Base-by-base conservation (phyloP, 257 asterid genomes). In the Solanum microdontum region DNA sequence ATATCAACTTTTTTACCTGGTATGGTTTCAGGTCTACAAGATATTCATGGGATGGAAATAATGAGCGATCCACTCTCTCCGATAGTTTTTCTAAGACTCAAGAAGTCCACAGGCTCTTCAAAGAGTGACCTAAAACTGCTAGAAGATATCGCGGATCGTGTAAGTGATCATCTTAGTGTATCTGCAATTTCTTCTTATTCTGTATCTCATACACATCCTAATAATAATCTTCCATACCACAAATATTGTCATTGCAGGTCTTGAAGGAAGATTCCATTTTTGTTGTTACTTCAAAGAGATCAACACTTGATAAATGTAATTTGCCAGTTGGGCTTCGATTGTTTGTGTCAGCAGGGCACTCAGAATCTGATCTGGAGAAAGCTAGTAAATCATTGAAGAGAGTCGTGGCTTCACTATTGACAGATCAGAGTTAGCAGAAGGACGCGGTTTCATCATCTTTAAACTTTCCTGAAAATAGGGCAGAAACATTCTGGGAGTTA, bases 241-340 rank as follows among this genome's bases (percentile, higher is more conserved):
- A 23, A 87, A 76, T 26, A 83, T 74, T 85, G 79, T 75, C 21
- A 66, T 69, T 91, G 90, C 94, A 96, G 99, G 92, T 93, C 32
- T 45, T 96, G 93, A 94, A 95, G 85, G 95, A 93, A 86, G 94
- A 95, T 88, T 87, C 93, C 7, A 86, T 96, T 84, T 93, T 95
- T 80, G 92, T 96, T 60, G 94, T 92, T 23, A 92, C 95, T 76
- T 92, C 98, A 33, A 96, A 90, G 90, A 89, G 98, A 91, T 94
- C 99, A 13, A 91, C 92, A 8, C 89, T 95, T 14, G 99, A 96
- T 92, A 96, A 93, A 90, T 96, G 99, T 94, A 92, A 91, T 60
- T 89, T 95, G 86, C 98, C 98, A 3, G 93, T 88, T n/a, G 99
- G 98, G 77, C 92, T 96, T 51, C 93, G 96, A 87, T 84, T 94